Conservation (phyloP, 495 filamentous ascomycete species). For the Physcia stellaris region DNA sequence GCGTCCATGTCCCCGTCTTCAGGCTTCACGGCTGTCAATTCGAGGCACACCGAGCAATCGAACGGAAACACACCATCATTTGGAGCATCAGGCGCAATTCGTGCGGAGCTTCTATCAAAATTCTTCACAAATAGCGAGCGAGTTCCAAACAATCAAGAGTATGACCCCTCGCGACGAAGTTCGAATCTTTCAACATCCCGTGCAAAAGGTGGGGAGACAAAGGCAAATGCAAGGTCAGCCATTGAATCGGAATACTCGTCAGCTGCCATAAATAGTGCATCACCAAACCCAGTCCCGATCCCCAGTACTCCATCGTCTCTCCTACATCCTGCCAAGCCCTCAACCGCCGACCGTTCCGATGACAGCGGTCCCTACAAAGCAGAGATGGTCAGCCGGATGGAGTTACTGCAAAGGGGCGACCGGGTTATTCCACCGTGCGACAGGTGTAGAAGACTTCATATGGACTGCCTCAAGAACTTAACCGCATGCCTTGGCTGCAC, state of each 20-base stretch:
- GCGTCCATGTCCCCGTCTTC: slow-evolving; percentile 29
- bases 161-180: slow-evolving; percentile 8
- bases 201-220: slow-evolving; percentile 8
- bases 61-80: slow-evolving; percentile 30
- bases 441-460: slow-evolving; percentile 62
- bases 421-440: slow-evolving; percentile 68
- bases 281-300: slow-evolving; percentile 36
- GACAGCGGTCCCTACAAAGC: slow-evolving; percentile 49
- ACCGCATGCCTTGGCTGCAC: slow-evolving; percentile 80
- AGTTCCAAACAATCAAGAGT: slow-evolving; percentile 21
- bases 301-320: slow-evolving; percentile 37
- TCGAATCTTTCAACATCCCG: slow-evolving; percentile 5
- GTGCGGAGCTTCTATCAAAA: slow-evolving; percentile 39
- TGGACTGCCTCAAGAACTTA: slow-evolving; percentile 71
- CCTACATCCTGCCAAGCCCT: slow-evolving; percentile 30
- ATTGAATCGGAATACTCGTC: slow-evolving; percentile 20
- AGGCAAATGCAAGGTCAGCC: slow-evolving; percentile 9
- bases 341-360: slow-evolving; percentile 31
- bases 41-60: slow-evolving; percentile 19
- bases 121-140: slow-evolving; percentile 44
- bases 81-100: slow-evolving; percentile 38
- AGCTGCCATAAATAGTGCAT: slow-evolving; percentile 22
- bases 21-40: slow-evolving; percentile 49
- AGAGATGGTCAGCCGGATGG: slow-evolving; percentile 61
- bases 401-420: slow-evolving; percentile 58